Conservation (phyloP, 2,329 filamentous ascomycete species). For the Trichoderma arundinaceum region DNA sequence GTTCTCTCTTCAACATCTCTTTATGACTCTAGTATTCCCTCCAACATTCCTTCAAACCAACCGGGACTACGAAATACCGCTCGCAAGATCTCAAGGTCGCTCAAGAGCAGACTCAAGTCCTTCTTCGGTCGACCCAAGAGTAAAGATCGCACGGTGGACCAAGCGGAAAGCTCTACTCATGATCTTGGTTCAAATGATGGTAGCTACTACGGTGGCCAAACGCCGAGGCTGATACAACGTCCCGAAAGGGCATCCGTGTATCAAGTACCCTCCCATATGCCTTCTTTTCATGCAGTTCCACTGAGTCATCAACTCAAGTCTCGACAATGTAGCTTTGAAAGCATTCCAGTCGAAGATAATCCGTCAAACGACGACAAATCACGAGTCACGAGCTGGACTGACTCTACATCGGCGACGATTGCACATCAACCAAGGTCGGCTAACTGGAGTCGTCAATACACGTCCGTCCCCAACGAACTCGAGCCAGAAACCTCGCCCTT, state of each 20-base stretch:
- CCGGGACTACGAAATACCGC: slow-evolving; percentile 56
- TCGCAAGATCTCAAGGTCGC: slow-evolving; percentile 65
- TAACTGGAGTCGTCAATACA: slow-evolving; percentile 59
- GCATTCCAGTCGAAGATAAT: slow-evolving; percentile 49
- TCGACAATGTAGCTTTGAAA: slow-evolving; percentile 61
- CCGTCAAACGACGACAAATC: slow-evolving; percentile 59
- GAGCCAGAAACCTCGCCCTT: slow-evolving; percentile 48
- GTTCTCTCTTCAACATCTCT: slow-evolving; percentile 44
- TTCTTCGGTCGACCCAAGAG: slow-evolving; percentile 43
- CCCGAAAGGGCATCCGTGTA: slow-evolving; percentile 54
- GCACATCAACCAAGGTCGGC: slow-evolving; percentile 48
- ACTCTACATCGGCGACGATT: slow-evolving; percentile 64
- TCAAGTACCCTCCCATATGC: slow-evolving; percentile 55
- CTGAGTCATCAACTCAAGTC: slow-evolving; percentile 56
- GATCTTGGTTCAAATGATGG: slow-evolving; percentile 40
- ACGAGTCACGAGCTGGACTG: slow-evolving; percentile 75
- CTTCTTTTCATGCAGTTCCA: slow-evolving; percentile 56
- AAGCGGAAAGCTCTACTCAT: slow-evolving; percentile 15
- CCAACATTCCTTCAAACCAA: slow-evolving; percentile 36
- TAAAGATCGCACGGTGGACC: slow-evolving; percentile 28
- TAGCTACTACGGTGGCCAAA: slow-evolving; percentile 43
- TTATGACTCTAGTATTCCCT: slow-evolving; percentile 34
- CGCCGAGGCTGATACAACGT: slow-evolving; percentile 33
- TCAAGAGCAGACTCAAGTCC: slow-evolving; percentile 65
- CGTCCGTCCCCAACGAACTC: slow-evolving; percentile 69